phyloP scores from a whole-genome alignment of 106 monocot species.

The Allium fistulosum region DNA sequence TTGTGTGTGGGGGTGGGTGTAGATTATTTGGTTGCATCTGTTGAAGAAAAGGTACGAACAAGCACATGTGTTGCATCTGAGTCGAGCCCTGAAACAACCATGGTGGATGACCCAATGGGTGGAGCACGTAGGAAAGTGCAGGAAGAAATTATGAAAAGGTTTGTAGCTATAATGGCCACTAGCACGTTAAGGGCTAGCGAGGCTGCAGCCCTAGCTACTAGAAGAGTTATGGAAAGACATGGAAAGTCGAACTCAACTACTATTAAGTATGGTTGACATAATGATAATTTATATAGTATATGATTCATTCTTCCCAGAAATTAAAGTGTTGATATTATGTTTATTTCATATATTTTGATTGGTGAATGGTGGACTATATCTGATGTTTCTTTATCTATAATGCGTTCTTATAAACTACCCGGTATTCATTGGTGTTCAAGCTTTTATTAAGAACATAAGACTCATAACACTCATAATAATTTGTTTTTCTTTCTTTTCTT shows the following conservation, averaged over 20 bases:
- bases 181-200: slow-evolving; percentile 77
- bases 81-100: background rate
- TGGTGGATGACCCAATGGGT: slow-evolving; percentile 30
- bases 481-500: no score
- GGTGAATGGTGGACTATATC: no score
- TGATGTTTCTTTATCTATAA: no score
- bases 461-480: no score
- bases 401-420: no score
- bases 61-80: no score
- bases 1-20: no score
- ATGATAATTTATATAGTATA: background rate
- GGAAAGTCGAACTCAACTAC: slow-evolving; percentile 20
- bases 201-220: slow-evolving; percentile 86
- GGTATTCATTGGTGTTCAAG: no score
- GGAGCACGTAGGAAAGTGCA: slow-evolving; percentile 60
- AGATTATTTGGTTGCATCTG: background rate
- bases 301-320: background rate
- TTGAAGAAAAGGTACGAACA: background rate
- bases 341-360: no score
- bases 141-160: slow-evolving; percentile 81
- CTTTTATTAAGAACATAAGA: no score
- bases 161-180: slow-evolving; percentile 75
- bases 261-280: slow-evolving; percentile 7
- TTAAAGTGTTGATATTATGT: no score
- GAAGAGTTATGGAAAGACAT: slow-evolving; percentile 84